Base-by-base conservation (phyloP, 192 early-diverging fungal species). In the Diversispora epigaea region DNA sequence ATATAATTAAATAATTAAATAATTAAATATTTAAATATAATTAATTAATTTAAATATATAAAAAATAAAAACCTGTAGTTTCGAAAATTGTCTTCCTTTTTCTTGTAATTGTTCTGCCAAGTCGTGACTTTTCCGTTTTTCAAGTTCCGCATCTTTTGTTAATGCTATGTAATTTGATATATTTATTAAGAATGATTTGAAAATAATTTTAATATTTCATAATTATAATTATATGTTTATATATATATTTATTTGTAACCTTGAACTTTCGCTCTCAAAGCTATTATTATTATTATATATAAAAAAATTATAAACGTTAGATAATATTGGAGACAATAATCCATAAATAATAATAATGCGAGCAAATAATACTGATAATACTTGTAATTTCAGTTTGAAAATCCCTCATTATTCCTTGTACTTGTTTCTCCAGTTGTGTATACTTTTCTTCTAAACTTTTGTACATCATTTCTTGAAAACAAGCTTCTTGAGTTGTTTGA, bases 401-500 rank as follows among this genome's bases (percentile, higher is more conserved):
- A 17, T 85, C 84, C 40, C 76, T 68, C 9, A 76, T 77, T 56
- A 81, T 57, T 46, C 47, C 19, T 25, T 81, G 81, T 7, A 79
- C 46, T 17, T 82, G 79, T 15, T 73, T 78, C 67, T 87, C 81
- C 1, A 81, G 32, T 4, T 68, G 17, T 4, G 66, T 43, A 15
- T 68, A 57, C 55, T 84, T 85, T 19, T 80, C 80, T 70, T 85
- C 80, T 14, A 78, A 32, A 49, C 68, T 78, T 22, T 79, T 81
- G 39, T 78, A 73, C 0, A 83, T n/a, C 56, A 84, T 71, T 2
- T 81, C 73, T 44, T 80, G 79, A 21, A 80, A 81, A 22, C 60
- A 77, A 10, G 79, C 52, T 49, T 90, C 91, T 47, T 91, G 91
- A 0, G 89, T 79, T 0, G 78, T 78, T 68, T 92, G 91, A 73